Evolutionary conservation across 2,329 filamentous ascomycete genomes (phyloP).

Genomic region (Cyphellophora attinorum): DNA sequence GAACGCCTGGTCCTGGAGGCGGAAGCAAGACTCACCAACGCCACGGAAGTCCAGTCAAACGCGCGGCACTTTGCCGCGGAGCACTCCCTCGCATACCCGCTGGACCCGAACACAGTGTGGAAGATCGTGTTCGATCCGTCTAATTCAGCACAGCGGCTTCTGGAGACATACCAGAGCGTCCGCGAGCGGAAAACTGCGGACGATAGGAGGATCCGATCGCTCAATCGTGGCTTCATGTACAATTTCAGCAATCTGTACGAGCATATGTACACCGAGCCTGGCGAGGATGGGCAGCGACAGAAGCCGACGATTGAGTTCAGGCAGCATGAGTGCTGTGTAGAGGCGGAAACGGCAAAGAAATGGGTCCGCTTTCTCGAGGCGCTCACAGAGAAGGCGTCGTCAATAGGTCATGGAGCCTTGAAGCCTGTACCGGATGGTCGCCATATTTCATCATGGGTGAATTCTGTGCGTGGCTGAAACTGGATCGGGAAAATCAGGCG

Average conservation of each 20-base stretch:
- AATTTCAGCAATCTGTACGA: conserved; percentile 12
- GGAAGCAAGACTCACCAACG: conserved; percentile 11
- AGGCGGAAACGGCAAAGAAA: conserved; percentile 7
- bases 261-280: conserved; percentile 5
- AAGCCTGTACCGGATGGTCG: no score
- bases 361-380: conserved; percentile 15
- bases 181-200: no score
- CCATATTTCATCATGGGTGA: no score
- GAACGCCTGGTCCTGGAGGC: conserved; percentile 7
- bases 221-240: conserved; percentile 13
- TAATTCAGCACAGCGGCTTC: no score
- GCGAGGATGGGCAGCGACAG: conserved; percentile 9
- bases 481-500: no score
- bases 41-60: conserved; percentile 11
- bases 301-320: conserved; percentile 16
- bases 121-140: no score
- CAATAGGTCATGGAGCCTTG: no score
- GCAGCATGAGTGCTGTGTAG: conserved; percentile 13
- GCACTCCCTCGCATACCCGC: background rate
- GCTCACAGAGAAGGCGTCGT: conserved; percentile 2
- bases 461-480: no score
- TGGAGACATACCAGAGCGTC: no score
- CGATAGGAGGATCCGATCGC: no score
- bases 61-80: conserved; percentile 5
- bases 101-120: background rate